Conservation (phyloP, 1,284 basidiomycete species). For the Cryptococcus wingfieldii region DNA sequence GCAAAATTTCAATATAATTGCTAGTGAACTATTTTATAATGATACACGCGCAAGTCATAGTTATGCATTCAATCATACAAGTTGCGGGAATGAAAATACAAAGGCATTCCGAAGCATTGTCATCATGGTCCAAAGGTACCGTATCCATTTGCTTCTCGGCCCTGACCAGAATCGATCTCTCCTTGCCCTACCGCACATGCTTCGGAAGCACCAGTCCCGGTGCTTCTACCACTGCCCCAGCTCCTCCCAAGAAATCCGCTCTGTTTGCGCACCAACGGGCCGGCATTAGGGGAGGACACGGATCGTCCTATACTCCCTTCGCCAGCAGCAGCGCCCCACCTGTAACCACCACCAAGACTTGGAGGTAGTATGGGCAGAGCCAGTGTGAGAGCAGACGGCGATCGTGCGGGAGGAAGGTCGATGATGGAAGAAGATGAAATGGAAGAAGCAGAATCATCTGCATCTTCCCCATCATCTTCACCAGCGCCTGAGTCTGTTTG, state of each 20-base stretch:
- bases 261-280: slow-evolving; percentile 19
- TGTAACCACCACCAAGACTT: slow-evolving; percentile 18
- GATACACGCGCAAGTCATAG: background rate
- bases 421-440: slow-evolving; percentile 35
- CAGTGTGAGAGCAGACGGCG: slow-evolving; percentile 19
- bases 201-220: background rate
- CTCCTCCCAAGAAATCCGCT: slow-evolving; percentile 27
- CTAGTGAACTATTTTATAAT: too few species aligned
- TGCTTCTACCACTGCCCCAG: slow-evolving; percentile 13
- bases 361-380: slow-evolving; percentile 4
- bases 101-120: background rate
- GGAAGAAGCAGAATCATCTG: slow-evolving; percentile 11
- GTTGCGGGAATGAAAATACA: background rate
- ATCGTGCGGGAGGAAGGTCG: slow-evolving; percentile 26
- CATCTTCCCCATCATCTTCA: slow-evolving; percentile 1
- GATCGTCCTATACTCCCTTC: too few species aligned
- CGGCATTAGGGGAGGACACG: slow-evolving; percentile 13
- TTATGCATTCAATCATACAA: background rate
- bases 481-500: background rate
- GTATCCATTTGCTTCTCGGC: slow-evolving; percentile 9
- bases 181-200: background rate
- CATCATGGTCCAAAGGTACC: slow-evolving; percentile 17
- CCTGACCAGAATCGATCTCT: background rate
- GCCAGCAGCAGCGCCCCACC: slow-evolving; percentile 3
- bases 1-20: too few species aligned